Evolutionary conservation across 1,284 basidiomycete species (phyloP).

Genomic region (Leccinum pachyderme): DNA sequence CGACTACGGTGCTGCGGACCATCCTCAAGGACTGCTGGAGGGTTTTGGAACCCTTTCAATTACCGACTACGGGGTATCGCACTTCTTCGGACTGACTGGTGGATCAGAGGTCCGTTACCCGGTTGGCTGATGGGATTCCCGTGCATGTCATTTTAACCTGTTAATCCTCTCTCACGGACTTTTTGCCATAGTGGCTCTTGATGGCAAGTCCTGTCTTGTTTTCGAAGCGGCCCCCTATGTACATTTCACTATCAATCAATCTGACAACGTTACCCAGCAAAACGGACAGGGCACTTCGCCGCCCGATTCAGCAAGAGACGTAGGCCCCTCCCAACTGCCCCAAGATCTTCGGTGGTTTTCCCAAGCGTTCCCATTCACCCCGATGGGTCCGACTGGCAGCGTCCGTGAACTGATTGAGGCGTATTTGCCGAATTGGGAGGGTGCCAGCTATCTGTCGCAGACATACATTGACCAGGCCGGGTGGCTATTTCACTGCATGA

Average conservation of each 20-base stretch:
- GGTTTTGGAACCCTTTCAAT: constrained; percentile 64
- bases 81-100: constrained; percentile 64
- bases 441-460: constrained; percentile 46
- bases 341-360: constrained; percentile 54
- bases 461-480: constrained; percentile 55
- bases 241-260: constrained; percentile 26
- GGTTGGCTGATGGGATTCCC: neutral
- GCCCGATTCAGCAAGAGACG: constrained; percentile 35
- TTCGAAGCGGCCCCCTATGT: neutral
- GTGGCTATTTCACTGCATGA: constrained; percentile 57
- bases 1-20: constrained; percentile 22
- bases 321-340: constrained; percentile 35
- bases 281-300: constrained; percentile 22
- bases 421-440: constrained; percentile 50
- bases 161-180: too few species aligned
- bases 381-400: constrained; percentile 46
- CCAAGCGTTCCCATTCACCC: constrained; percentile 62
- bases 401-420: constrained; percentile 50
- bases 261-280: constrained; percentile 21
- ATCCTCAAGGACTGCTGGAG: constrained; percentile 44
- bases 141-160: neutral
- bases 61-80: constrained; percentile 55
- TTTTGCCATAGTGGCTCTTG: constrained; percentile 30
- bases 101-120: constrained; percentile 52
- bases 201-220: too few species aligned